phyloP scores from a whole-genome alignment of 192 early-diverging fungal genomes.

The Gonapodya sp. region DNA sequence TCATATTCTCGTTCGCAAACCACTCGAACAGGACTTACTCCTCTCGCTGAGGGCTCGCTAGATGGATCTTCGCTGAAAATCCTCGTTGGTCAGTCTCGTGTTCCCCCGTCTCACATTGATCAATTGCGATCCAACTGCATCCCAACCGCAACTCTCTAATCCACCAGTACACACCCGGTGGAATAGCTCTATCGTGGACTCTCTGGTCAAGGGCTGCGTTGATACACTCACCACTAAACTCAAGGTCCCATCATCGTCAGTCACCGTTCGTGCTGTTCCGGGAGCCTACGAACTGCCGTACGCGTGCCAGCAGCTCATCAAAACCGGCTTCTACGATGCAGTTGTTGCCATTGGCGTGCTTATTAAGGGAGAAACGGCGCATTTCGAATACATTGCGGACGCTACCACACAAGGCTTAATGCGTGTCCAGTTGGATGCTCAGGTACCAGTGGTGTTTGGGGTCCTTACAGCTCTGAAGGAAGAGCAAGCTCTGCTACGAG shows the following conservation, averaged over 20 bases:
- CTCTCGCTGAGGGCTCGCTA: neutral
- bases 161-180: conserved; percentile 78
- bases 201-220: conserved; percentile 63
- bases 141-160: neutral
- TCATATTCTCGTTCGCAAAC: too few relatives aligned
- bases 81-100: neutral
- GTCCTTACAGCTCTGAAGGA: conserved; percentile 92
- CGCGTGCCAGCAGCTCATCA: conserved; percentile 67
- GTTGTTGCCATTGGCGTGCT: conserved; percentile 92
- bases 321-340: conserved; percentile 67
- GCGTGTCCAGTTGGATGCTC: conserved; percentile 83
- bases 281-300: conserved; percentile 94
- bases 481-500: conserved; percentile 79
- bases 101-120: too few relatives aligned
- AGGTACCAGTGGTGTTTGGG: conserved; percentile 86
- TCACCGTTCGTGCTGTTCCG: conserved; percentile 68
- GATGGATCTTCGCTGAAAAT: conserved; percentile 1
- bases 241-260: conserved; percentile 63
- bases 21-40: neutral
- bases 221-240: conserved; percentile 52
- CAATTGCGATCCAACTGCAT: neutral
- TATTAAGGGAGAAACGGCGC: conserved; percentile 98
- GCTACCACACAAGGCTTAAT: conserved; percentile 86
- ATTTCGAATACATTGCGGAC: conserved; percentile 99
- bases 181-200: conserved; percentile 80